phyloP scores from a whole-genome alignment of 176 grass and related monocot genomes.

The Oryza nivara region DNA sequence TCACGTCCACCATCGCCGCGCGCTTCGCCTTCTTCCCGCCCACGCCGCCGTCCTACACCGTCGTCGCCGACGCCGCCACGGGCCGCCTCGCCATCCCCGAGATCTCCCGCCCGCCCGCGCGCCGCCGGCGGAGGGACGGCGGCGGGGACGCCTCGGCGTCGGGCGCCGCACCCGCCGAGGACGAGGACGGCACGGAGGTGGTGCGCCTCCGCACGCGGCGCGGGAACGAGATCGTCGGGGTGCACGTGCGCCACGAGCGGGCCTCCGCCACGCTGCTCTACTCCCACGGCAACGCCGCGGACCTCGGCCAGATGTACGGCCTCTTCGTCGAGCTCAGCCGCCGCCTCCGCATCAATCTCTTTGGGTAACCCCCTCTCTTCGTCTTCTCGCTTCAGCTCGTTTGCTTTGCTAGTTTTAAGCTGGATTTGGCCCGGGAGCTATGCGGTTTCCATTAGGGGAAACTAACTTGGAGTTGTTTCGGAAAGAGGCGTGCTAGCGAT shows the following conservation, averaged over 20 bases:
- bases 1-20: slow-evolving; percentile 86
- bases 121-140: slow-evolving; percentile 50
- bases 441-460: slow-evolving; percentile 16
- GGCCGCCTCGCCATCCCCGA: slow-evolving; percentile 76
- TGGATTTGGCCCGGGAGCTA: slow-evolving; percentile 12
- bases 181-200: slow-evolving; percentile 53
- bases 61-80: slow-evolving; percentile 59
- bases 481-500: slow-evolving; percentile 1
- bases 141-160: slow-evolving; percentile 31
- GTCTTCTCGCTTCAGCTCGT: background rate
- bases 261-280: slow-evolving; percentile 70
- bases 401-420: slow-evolving; percentile 10
- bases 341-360: slow-evolving; percentile 64
- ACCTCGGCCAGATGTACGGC: slow-evolving; percentile 72
- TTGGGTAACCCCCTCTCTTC: slow-evolving; percentile 43
- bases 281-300: slow-evolving; percentile 75
- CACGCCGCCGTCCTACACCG: slow-evolving; percentile 81
- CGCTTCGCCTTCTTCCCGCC: slow-evolving; percentile 95
- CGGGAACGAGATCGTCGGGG: slow-evolving; percentile 68
- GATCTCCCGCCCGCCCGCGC: slow-evolving; percentile 45
- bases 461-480: slow-evolving; percentile 23
- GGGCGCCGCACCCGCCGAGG: slow-evolving; percentile 5
- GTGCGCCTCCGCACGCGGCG: slow-evolving; percentile 64
- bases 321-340: slow-evolving; percentile 75
- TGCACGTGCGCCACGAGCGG: slow-evolving; percentile 61